These are phyloP conservation scores for Lachancea lanzarotensis DNA, from an alignment of 805 yeast species.

Conservation along the genomic window DNA sequence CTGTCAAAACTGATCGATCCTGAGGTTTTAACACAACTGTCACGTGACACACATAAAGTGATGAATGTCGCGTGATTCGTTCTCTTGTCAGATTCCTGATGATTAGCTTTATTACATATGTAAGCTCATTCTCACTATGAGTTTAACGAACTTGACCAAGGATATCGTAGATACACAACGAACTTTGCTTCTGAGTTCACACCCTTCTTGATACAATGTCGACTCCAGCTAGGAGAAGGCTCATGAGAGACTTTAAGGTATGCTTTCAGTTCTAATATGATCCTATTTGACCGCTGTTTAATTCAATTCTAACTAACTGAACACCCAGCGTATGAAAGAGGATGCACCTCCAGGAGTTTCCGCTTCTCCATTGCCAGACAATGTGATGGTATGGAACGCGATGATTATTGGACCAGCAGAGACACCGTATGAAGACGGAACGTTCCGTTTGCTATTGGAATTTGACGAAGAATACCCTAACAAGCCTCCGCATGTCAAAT, in stretches of 20 bases:
- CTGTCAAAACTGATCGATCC: too few relatives aligned
- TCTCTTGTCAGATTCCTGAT: too few relatives aligned
- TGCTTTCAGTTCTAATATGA: slow-evolving; percentile 31
- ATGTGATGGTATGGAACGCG: slow-evolving; percentile 96
- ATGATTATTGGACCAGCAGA: slow-evolving; percentile 96
- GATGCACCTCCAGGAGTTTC: slow-evolving; percentile 98
- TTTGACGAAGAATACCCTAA: slow-evolving; percentile 97
- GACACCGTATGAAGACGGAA: slow-evolving; percentile 97
- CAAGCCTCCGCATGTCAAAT: slow-evolving; percentile 90
- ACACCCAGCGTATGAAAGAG: slow-evolving; percentile 75
- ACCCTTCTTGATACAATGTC: slow-evolving; percentile 52
- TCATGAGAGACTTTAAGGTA: slow-evolving; percentile 96
- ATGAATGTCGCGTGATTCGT: too few relatives aligned
- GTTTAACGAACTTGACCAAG: too few relatives aligned
- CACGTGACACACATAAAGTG: too few relatives aligned
- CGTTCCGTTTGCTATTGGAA: slow-evolving; percentile 76
- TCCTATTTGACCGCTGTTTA: too few relatives aligned
- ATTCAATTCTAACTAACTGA: neutral
- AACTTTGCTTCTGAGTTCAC: too few relatives aligned
- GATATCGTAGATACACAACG: too few relatives aligned
- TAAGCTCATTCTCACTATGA: neutral
- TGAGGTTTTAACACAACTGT: too few relatives aligned
- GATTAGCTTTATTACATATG: neutral
- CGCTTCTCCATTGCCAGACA: slow-evolving; percentile 94
- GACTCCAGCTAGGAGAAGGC: slow-evolving; percentile 96